phyloP scores from a whole-genome alignment of 768 basidiomycete genomes.

The Rubroboletus satanas region DNA sequence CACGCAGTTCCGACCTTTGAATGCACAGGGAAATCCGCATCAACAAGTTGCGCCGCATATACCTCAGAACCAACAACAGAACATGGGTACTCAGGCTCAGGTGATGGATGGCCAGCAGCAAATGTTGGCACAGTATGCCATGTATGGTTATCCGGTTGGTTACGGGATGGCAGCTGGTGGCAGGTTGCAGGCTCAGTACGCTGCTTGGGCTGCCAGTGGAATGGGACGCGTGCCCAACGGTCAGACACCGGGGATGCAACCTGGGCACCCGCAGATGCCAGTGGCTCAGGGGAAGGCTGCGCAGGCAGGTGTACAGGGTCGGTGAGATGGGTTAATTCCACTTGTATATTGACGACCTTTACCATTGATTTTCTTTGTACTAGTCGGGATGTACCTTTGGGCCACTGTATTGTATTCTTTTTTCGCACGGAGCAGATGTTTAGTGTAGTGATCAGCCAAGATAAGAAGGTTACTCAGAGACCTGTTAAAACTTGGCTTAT shows the following conservation, averaged over 20 bases:
- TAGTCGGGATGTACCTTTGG: constrained; percentile 6
- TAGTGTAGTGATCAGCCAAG: constrained; percentile 16
- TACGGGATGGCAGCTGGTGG: constrained; percentile 19
- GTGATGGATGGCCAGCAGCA: constrained; percentile 27
- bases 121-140: constrained; percentile 28
- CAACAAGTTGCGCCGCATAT: constrained; percentile 23
- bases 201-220: constrained; percentile 21
- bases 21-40: constrained; percentile 26
- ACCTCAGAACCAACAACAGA: constrained; percentile 30
- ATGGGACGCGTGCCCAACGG: constrained; percentile 24
- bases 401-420: constrained; percentile 10
- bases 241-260: constrained; percentile 28
- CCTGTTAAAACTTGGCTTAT: background rate
- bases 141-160: constrained; percentile 26
- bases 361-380: background rate
- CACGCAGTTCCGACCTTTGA: constrained; percentile 33
- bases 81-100: constrained; percentile 21
- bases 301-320: constrained; percentile 32
- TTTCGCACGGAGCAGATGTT: background rate
- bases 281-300: constrained; percentile 32
- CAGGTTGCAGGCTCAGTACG: constrained; percentile 21
- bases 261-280: constrained; percentile 29
- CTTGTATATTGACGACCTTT: constrained; percentile 5
- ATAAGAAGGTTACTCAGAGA: constrained; percentile 11
- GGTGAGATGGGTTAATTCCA: constrained; percentile 20